These are phyloP conservation scores for Rutstroemia sp. DNA, from an alignment of 2,329 filamentous ascomycete species.

Conservation along the genomic window DNA sequence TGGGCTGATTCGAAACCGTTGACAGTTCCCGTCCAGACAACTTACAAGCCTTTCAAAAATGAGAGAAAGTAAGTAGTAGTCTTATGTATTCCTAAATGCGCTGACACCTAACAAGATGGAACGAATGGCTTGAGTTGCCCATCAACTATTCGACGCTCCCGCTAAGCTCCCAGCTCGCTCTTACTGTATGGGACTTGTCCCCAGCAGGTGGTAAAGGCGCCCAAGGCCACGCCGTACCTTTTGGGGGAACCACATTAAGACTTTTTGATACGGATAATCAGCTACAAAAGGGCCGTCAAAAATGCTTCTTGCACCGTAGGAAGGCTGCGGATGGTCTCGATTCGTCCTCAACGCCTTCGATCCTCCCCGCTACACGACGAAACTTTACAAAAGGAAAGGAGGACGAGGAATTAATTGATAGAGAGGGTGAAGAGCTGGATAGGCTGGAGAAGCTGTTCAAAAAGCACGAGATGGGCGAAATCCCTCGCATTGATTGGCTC, in stretches of 20 bases:
- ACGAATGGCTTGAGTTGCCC: slow-evolving; percentile 90
- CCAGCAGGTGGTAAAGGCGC: slow-evolving; percentile 65
- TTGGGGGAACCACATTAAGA: slow-evolving; percentile 85
- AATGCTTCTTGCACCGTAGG: slow-evolving; percentile 78
- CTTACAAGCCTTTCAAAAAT: slow-evolving; percentile 83
- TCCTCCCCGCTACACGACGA: slow-evolving; percentile 47
- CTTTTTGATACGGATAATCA: slow-evolving; percentile 93
- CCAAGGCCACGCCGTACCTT: slow-evolving; percentile 75
- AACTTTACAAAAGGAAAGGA: slow-evolving; percentile 41
- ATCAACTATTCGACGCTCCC: slow-evolving; percentile 79
- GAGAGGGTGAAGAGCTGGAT: slow-evolving; percentile 77
- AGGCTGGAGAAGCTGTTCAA: slow-evolving; percentile 86
- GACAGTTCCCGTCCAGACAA: slow-evolving; percentile 84
- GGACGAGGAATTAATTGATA: slow-evolving; percentile 46
- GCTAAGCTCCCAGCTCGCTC: slow-evolving; percentile 73
- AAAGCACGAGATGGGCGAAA: slow-evolving; percentile 97
- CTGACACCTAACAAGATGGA: slow-evolving; percentile 60
- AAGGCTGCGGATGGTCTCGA: slow-evolving; percentile 80
- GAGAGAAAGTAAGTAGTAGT: slow-evolving; percentile 46
- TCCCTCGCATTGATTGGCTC: slow-evolving; percentile 87
- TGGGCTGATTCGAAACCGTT: slow-evolving; percentile 95
- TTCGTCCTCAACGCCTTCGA: slow-evolving; percentile 69
- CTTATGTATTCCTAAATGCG: background rate
- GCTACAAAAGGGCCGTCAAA: slow-evolving; percentile 83
- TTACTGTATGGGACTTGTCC: slow-evolving; percentile 93